Evolutionary conservation across 345 rosid species (phyloP), one percentile per base, ranked within the genome.

Genomic region (Raphanus sativus): DNA sequence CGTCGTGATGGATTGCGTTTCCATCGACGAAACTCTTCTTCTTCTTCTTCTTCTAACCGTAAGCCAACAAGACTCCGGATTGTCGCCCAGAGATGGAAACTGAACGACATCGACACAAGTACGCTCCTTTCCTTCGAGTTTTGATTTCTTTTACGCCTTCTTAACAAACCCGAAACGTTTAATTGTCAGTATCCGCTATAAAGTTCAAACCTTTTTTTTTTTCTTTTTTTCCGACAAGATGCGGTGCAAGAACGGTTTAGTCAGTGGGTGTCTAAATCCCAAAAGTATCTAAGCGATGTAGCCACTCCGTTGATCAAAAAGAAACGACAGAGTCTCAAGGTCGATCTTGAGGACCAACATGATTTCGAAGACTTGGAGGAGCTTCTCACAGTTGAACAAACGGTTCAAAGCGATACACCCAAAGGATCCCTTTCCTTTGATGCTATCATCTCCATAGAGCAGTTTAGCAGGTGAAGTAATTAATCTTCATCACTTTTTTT

Each of bases 381-480:
- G 34, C 85, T 91, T 38, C 89, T 87, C 73, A 80, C 89, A 73
- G 89, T 83, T 21, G 97, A 95, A 60, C 92, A 84, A 85, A 91
- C 97, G 1, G 76, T 89, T 76, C 45, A 78, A n/a, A 77, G 90
- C 16, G 76, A 82, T 66, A 90, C 88, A 32, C 86, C 86, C 0
- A 87, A 82, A 36, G 93, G 98, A 48, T 42, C 74, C 76, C 90
- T 95, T 55, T 92, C 98, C 4, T 69, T 84, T 56, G 89, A 91
- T 73, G 95, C 99, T 73, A 81, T 88, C 36, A 83, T 90, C 67
- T 91, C 98, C 65, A 87, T 95, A 52, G 98, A 92, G 84, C 98
- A 95, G 77, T 95, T 95, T 86, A 89, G 99, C 87, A 92, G 99
- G 99, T 92, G 85, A 75, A 5, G n/a, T n/a, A n/a, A 26, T 10